Evolutionary conservation across 169 alveolate genomes (phyloP), one percentile per base, ranked within the genome.

Genomic region (Cryptosporidium meleagridis): DNA sequence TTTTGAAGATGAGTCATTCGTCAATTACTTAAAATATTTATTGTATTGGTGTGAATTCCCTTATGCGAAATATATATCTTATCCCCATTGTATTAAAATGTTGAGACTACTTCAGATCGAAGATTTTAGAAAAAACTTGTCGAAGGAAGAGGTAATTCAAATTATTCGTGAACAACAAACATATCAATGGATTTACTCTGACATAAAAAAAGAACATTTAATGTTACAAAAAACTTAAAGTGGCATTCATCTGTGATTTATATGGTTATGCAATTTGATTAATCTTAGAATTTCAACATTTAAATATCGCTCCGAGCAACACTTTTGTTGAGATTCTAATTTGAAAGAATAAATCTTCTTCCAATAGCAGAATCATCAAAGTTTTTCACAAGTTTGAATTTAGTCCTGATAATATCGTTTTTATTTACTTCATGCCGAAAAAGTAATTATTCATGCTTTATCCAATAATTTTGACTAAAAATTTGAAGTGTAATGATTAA

Each of bases 41-140:
- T 62, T 61, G 26, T 87, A 87, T 48, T 87, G 87, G 80, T 80
- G 85, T 44, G 65, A 73, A 21, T 70, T 55, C 10, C 91, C 87
- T 26, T 87, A 80, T 62, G 35, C 45, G 16, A 87, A 75, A 31
- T 87, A 87, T 45, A 73, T 87, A 21, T 69, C 75, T 37, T 87
- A 87, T 26, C 92, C 92, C 26, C 85, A 80, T n/a, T 72, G 92
- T 31, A 61, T 87, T n/a, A 87, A 58, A 62, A 48, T 87, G 39
- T 23, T 87, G 65, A 85, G 85, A 39, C 65, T 71, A 6, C 58
- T 87, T 12, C 85, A 87, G 62, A 75, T 41, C 45, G 73, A 48
- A 61, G 70, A 61, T 41, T 87, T 87, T 14, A 70, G 92, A 41
- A 48, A n/a, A 26, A 80, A 67, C 55, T 65, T 80, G 26, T n/a